A percentile compares a stretch with the other conserved stretches of the same genome.
phyloP scores from a whole-genome alignment of 805 yeast genomes.

The Candida montana region DNA sequence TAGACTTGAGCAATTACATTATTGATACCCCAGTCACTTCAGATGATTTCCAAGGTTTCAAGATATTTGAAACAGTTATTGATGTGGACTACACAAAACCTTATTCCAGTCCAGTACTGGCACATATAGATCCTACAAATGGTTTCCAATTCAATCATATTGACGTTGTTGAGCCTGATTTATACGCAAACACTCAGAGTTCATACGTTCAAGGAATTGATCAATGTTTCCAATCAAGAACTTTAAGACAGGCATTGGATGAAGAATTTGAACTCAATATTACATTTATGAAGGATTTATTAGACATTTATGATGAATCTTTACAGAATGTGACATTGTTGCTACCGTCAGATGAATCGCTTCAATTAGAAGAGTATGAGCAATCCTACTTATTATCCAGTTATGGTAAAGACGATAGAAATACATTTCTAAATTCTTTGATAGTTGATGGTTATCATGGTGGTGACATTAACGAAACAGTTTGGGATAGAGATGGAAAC shows the following conservation, averaged over 20 bases:
- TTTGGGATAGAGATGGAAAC: conserved; percentile 25
- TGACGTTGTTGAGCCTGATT: conserved; percentile 51
- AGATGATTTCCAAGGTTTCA: conserved; percentile 9
- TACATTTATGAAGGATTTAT: neutral
- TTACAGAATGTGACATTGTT: conserved; percentile 37
- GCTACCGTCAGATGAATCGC: conserved; percentile 39
- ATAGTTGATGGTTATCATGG: conserved; percentile 41
- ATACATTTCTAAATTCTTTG: conserved; percentile 26
- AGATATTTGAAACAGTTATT: conserved; percentile 12
- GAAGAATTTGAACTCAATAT: neutral
- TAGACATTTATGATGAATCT: conserved; percentile 1
- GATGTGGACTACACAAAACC: conserved; percentile 10
- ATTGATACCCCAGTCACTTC: conserved; percentile 12
- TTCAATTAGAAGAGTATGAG: conserved; percentile 38
- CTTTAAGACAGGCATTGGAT: conserved; percentile 33
- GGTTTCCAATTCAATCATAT: conserved; percentile 34
- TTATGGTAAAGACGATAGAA: conserved; percentile 28
- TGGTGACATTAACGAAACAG: conserved; percentile 28
- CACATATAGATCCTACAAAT: conserved; percentile 9
- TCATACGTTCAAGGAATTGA: conserved; percentile 66
- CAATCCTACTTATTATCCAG: conserved; percentile 35
- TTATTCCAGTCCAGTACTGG: conserved; percentile 27
- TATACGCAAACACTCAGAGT: conserved; percentile 55
- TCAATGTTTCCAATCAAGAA: conserved; percentile 33
- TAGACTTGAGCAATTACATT: conserved; percentile 14